phyloP scores from a whole-genome alignment of 2,329 filamentous ascomycete genomes.

The Paecilomyces sp. region DNA sequence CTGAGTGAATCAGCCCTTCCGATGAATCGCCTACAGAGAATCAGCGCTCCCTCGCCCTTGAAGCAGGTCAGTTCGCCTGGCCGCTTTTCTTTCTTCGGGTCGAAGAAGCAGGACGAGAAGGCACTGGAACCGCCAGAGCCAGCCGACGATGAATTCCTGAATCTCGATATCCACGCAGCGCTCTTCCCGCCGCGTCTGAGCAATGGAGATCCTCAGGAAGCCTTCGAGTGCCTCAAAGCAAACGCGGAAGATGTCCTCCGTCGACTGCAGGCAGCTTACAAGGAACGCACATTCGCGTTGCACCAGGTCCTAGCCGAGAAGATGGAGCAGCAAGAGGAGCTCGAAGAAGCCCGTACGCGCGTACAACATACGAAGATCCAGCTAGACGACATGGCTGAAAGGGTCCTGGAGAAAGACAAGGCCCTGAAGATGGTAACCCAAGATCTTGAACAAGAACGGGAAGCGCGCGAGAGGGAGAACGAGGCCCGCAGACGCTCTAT shows the following conservation, averaged over 20 bases:
- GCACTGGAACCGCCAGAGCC: conserved; percentile 24
- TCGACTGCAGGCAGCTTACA: conserved; percentile 52
- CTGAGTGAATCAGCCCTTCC: conserved; percentile 9
- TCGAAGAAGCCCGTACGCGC: conserved; percentile 53
- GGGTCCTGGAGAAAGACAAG: conserved; percentile 49
- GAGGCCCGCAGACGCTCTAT: conserved; percentile 29
- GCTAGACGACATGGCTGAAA: conserved; percentile 52
- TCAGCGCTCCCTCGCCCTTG: conserved; percentile 22
- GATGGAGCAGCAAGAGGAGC: conserved; percentile 52
- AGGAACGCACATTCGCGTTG: conserved; percentile 43
- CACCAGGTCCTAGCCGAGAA: conserved; percentile 48
- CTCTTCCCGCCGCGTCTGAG: conserved; percentile 48
- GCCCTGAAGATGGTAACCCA: conserved; percentile 47
- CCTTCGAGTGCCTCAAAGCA: conserved; percentile 50
- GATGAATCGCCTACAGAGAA: conserved; percentile 18
- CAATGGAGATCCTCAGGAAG: conserved; percentile 44
- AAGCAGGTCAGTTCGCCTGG: conserved; percentile 27
- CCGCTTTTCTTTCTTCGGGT: conserved; percentile 38
- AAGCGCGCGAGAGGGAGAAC: conserved; percentile 30
- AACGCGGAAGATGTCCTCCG: conserved; percentile 50
- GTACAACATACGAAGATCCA: conserved; percentile 53
- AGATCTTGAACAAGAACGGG: conserved; percentile 40
- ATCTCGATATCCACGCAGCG: conserved; percentile 46
- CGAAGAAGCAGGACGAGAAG: conserved; percentile 24
- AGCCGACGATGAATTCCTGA: conserved; percentile 47